phyloP scores from a whole-genome alignment of 2,329 filamentous ascomycete genomes.

The Sporothrix dimorphospora region DNA sequence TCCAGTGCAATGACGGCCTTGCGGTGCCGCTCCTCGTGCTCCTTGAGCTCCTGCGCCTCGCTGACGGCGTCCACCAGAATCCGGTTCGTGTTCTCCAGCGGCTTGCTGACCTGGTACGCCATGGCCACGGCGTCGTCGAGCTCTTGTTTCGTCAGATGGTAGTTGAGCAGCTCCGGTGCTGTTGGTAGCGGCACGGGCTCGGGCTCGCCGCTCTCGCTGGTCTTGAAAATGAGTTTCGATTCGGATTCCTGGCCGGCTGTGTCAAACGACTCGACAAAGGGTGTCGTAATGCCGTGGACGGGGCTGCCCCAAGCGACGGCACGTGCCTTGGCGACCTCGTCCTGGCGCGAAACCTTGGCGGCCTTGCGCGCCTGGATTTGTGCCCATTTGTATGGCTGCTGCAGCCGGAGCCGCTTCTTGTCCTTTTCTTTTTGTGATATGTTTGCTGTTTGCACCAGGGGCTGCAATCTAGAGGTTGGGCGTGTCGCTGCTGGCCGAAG shows the following conservation, averaged over 20 bases:
- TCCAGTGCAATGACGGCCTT: constrained; percentile 75
- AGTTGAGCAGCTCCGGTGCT: constrained; percentile 66
- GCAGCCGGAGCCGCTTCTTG: constrained; percentile 66
- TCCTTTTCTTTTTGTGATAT: constrained; percentile 65
- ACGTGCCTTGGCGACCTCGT: constrained; percentile 67
- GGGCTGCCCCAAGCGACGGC: constrained; percentile 72
- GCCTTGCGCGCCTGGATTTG: constrained; percentile 83
- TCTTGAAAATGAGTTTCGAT: constrained; percentile 38
- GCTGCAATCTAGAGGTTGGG: constrained; percentile 54
- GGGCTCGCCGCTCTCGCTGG: neutral
- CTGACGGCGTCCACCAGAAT: constrained; percentile 47
- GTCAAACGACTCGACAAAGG: constrained; percentile 83
- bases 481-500: constrained; percentile 57
- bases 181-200: constrained; percentile 51
- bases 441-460: constrained; percentile 67
- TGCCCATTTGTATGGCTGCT: constrained; percentile 80
- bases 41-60: constrained; percentile 42
- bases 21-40: constrained; percentile 61
- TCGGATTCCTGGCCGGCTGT: constrained; percentile 56
- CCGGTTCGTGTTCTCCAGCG: constrained; percentile 45
- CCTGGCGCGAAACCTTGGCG: constrained; percentile 76
- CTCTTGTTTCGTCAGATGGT: constrained; percentile 71
- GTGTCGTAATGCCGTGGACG: constrained; percentile 75
- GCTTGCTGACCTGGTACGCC: constrained; percentile 69
- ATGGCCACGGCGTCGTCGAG: constrained; percentile 67